Percentiles rank a stretch among this genome's conserved stretches.
Conservation (phyloP, 202 grass and related monocot species). For the Carex arenaria region DNA sequence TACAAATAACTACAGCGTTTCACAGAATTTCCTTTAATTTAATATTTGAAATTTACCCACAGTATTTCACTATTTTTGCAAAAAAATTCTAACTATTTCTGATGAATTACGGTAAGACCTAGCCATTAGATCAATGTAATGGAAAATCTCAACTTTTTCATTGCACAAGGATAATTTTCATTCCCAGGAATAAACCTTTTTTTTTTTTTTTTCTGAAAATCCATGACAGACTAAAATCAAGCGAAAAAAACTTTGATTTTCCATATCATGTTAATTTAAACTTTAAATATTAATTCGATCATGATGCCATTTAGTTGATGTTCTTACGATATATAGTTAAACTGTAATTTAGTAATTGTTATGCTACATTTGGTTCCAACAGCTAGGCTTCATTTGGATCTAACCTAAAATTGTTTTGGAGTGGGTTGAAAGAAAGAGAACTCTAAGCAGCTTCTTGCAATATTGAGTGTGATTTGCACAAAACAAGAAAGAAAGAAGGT, state of each 20-base stretch:
- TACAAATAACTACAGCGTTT: background rate
- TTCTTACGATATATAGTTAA: background rate
- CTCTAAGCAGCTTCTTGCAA: too few relatives aligned
- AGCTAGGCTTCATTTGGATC: too few relatives aligned
- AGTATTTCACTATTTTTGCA: background rate
- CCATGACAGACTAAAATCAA: background rate
- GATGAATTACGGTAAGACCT: background rate
- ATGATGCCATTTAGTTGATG: background rate
- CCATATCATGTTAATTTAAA: background rate
- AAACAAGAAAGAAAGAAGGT: background rate
- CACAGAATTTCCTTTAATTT: background rate
- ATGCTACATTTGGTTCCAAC: background rate
- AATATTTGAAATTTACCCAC: background rate
- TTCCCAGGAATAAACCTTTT: background rate
- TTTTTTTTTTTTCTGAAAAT: background rate
- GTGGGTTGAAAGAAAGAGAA: too few relatives aligned
- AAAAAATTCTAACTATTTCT: background rate
- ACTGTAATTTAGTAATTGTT: background rate
- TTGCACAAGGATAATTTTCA: background rate
- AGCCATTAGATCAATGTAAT: background rate
- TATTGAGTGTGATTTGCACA: too few relatives aligned
- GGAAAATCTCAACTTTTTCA: background rate
- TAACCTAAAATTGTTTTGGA: too few relatives aligned
- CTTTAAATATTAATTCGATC: background rate
- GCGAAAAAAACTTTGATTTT: background rate